Conservation (phyloP, 805 yeast species). For the Vanderwaltozyma verrucispora region DNA sequence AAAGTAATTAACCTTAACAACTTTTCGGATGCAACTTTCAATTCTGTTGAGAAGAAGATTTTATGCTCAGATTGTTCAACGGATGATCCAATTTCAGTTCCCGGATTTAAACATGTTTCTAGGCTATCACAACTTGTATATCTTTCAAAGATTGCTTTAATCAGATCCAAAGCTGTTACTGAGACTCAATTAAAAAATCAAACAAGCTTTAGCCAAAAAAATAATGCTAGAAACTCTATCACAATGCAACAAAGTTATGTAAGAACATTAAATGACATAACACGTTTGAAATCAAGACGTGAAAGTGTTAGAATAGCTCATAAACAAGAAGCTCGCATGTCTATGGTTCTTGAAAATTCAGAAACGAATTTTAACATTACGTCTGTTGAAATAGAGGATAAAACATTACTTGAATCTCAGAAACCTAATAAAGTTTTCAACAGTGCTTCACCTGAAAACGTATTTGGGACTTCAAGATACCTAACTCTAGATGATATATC, state of each 20-base stretch:
- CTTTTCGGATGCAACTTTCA: slow-evolving; percentile 40
- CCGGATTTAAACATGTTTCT: slow-evolving; percentile 54
- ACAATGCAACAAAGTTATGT: slow-evolving; percentile 44
- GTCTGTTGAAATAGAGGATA: slow-evolving; percentile 3
- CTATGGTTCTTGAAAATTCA: slow-evolving; percentile 50
- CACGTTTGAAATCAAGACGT: slow-evolving; percentile 62
- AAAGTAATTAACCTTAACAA: slow-evolving; percentile 30
- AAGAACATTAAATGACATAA: slow-evolving; percentile 64
- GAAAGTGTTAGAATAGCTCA: slow-evolving; percentile 42
- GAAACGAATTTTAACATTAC: slow-evolving; percentile 17
- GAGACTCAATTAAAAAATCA: slow-evolving; percentile 24
- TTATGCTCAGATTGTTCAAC: slow-evolving; percentile 57
- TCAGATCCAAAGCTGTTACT: slow-evolving; percentile 60
- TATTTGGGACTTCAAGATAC: slow-evolving; percentile 70
- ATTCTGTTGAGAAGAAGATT: slow-evolving; percentile 29
- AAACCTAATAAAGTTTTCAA: slow-evolving; percentile 24
- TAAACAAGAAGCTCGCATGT: slow-evolving; percentile 54
- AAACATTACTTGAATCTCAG: slow-evolving; percentile 9
- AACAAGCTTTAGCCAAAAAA: slow-evolving; percentile 4
- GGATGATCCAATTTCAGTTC: slow-evolving; percentile 36
- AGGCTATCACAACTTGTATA: slow-evolving; percentile 66
- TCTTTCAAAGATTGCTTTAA: slow-evolving; percentile 72
- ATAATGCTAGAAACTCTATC: slow-evolving; percentile 10
- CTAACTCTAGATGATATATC: slow-evolving; percentile 94
- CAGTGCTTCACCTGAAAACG: slow-evolving; percentile 39